Evolutionary conservation across 2,329 filamentous ascomycete genomes (phyloP).

Genomic region (Penicillium frequentans): DNA sequence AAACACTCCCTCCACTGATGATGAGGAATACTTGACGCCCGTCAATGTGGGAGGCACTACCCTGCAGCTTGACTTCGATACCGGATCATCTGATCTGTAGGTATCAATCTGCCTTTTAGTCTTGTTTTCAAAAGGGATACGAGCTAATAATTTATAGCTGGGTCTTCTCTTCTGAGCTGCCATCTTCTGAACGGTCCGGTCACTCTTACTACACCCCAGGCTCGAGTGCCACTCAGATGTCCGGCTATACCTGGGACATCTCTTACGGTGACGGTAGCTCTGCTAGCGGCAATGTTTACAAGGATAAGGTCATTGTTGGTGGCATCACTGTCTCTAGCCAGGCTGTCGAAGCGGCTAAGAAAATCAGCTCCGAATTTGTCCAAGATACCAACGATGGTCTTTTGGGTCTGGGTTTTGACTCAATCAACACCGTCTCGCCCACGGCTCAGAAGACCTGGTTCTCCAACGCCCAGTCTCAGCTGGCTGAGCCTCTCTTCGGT

Average conservation of each 20-base stretch:
- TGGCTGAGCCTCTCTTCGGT: conserved; percentile 55
- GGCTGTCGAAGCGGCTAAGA: conserved; percentile 64
- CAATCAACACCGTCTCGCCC: conserved; percentile 59
- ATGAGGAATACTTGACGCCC: conserved; percentile 61
- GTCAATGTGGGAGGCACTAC: conserved; percentile 64
- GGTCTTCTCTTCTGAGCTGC: conserved; percentile 64
- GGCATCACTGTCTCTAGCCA: conserved; percentile 59
- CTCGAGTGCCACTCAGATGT: conserved; percentile 44
- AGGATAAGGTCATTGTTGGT: conserved; percentile 64
- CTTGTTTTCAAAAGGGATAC: too few relatives aligned
- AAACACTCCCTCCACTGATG: conserved; percentile 49
- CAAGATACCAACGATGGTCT: conserved; percentile 59
- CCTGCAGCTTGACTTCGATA: conserved; percentile 70
- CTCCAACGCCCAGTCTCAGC: conserved; percentile 55
- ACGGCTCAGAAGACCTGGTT: conserved; percentile 57
- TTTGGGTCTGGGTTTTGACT: conserved; percentile 61
- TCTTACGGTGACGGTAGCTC: conserved; percentile 65
- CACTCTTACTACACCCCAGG: conserved; percentile 61
- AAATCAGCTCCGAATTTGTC: conserved; percentile 55
- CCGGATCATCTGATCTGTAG: conserved; percentile 67
- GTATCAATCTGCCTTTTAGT: background rate
- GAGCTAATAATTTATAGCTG: conserved; percentile 47
- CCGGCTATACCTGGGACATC: conserved; percentile 59
- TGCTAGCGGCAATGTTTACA: conserved; percentile 65
- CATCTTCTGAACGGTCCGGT: conserved; percentile 50